Conservation (phyloP, 2,329 filamentous ascomycete genomes). For the Exophiala dermatitidis region DNA sequence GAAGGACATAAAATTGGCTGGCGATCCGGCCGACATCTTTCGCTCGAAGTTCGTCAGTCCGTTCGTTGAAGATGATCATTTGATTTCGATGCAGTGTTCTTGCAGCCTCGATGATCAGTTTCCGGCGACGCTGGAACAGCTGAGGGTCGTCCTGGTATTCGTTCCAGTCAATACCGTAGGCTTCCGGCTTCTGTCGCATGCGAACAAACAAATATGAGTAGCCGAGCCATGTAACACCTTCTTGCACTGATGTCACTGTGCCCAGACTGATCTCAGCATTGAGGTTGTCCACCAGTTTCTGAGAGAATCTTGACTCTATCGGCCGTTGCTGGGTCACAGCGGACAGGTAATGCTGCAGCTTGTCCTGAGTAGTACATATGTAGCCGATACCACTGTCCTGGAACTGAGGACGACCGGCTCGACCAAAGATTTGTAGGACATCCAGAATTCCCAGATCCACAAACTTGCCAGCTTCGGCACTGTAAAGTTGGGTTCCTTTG, state of each 20-base stretch:
- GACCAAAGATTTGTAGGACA: slow-evolving; percentile 95
- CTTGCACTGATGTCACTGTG: slow-evolving; percentile 87
- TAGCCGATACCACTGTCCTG: slow-evolving; percentile 97
- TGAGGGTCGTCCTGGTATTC: slow-evolving; percentile 83
- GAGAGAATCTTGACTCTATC: slow-evolving; percentile 93
- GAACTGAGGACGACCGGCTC: slow-evolving; percentile 94
- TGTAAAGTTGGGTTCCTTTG: slow-evolving; percentile 96
- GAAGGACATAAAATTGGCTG: slow-evolving; percentile 92
- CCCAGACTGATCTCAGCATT: slow-evolving; percentile 92
- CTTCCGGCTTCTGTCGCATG: slow-evolving; percentile 85
- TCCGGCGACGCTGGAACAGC: slow-evolving; percentile 74
- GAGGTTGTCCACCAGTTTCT: slow-evolving; percentile 89
- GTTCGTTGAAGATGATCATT: slow-evolving; percentile 98
- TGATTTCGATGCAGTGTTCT: slow-evolving; percentile 82
- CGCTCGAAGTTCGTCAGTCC: slow-evolving; percentile 81
- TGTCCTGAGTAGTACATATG: slow-evolving; percentile 95
- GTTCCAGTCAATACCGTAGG: slow-evolving; percentile 91
- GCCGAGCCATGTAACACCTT: slow-evolving; percentile 94
- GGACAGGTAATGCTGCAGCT: slow-evolving; percentile 79
- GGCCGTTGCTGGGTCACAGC: slow-evolving; percentile 94
- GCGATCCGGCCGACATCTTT: slow-evolving; percentile 96
- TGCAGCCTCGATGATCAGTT: slow-evolving; percentile 83
- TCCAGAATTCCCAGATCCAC: slow-evolving; percentile 94
- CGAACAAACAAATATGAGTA: slow-evolving; percentile 97
- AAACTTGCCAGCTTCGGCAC: slow-evolving; percentile 91